phyloP scores from a whole-genome alignment of 371 early-diverging fungal genomes.

The Mortierella sp. region DNA sequence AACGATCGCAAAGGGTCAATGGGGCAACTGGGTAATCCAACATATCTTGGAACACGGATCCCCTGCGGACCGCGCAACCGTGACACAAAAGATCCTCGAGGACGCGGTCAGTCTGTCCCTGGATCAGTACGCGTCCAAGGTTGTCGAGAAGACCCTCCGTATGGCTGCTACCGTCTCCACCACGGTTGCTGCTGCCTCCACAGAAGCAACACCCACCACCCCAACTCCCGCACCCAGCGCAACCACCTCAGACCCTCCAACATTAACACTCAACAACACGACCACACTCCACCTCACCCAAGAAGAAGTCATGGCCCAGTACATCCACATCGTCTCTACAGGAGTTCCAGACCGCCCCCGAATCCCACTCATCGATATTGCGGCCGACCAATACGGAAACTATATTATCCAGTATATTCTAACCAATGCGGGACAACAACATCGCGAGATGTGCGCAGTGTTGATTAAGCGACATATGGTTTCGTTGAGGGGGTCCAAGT shows the following conservation, averaged over 20 bases:
- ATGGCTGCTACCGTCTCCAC: constrained; percentile 59
- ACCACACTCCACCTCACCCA: constrained; percentile 42
- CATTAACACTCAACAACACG: constrained; percentile 27
- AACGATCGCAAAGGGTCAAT: constrained; percentile 79
- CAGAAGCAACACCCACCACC: not conserved
- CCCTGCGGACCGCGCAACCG: constrained; percentile 62
- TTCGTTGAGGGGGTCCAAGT: constrained; percentile 80
- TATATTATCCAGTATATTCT: constrained; percentile 84
- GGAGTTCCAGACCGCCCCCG: constrained; percentile 57
- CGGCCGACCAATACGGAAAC: constrained; percentile 79
- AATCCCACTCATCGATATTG: constrained; percentile 69
- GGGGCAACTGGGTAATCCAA: constrained; percentile 89
- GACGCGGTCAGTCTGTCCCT: constrained; percentile 68
- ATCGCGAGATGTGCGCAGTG: constrained; percentile 73
- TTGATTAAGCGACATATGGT: constrained; percentile 80
- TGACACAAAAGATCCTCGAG: constrained; percentile 67
- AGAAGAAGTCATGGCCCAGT: constrained; percentile 50
- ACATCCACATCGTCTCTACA: constrained; percentile 51
- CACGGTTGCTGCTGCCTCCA: not conserved
- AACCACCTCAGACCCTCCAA: constrained; percentile 9
- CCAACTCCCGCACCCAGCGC: not conserved
- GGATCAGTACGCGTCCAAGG: constrained; percentile 86
- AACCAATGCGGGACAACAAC: constrained; percentile 71
- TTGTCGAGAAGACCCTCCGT: constrained; percentile 83
- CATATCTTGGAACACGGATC: constrained; percentile 81